Evolutionary conservation across 345 rosid species (phyloP).

Genomic region (Nasturtium officinale): DNA sequence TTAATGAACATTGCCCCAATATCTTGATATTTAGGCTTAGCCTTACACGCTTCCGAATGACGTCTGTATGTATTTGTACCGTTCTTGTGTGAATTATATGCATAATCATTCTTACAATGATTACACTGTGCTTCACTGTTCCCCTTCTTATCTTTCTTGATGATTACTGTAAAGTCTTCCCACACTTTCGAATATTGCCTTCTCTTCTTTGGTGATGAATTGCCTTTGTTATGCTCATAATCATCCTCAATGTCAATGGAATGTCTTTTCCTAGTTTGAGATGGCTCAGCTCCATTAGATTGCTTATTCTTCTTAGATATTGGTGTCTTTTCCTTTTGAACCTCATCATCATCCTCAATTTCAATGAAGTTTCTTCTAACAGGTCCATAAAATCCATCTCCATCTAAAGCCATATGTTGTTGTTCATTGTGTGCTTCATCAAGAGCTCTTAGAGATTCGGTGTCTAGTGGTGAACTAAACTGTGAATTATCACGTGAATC

Average conservation of each 20-base stretch:
- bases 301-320: too few relatives aligned
- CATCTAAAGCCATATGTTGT: too few relatives aligned
- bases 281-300: too few relatives aligned
- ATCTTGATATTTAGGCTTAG: neutral
- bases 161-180: neutral
- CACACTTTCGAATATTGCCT: neutral
- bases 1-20: neutral
- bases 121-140: neutral
- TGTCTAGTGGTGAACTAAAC: too few relatives aligned
- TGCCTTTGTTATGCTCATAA: neutral
- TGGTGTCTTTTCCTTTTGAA: too few relatives aligned
- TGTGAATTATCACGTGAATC: too few relatives aligned
- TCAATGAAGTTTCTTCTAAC: too few relatives aligned
- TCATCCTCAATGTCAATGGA: too few relatives aligned
- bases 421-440: too few relatives aligned
- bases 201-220: neutral
- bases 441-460: too few relatives aligned
- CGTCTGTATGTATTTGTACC: neutral
- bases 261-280: neutral
- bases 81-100: neutral
- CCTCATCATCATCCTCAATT: too few relatives aligned
- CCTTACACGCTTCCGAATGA: neutral
- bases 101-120: neutral
- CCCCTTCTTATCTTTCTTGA: neutral
- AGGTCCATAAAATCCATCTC: too few relatives aligned